A percentile compares a stretch with the other conserved stretches of the same genome.
Conservation (phyloP, 78 protist species). For the Pirum gemmata region DNA sequence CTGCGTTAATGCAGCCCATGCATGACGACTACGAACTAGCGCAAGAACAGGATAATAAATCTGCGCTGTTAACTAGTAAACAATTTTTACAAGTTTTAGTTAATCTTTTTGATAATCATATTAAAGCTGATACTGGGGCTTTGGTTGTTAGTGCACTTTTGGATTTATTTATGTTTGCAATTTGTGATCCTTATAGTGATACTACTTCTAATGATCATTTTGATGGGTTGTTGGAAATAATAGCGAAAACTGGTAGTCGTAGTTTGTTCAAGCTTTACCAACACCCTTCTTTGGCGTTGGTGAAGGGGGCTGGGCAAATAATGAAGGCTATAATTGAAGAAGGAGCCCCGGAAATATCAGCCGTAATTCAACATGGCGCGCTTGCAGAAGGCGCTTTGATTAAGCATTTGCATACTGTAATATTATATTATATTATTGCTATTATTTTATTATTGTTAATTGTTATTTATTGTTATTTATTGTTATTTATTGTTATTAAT, state of each 20-base stretch:
- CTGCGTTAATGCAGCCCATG: constrained; percentile 59
- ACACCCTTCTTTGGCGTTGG: constrained; percentile 67
- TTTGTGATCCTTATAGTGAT: constrained; percentile 73
- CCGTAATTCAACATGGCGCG: constrained; percentile 51
- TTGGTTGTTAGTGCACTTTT: constrained; percentile 55
- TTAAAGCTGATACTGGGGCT: constrained; percentile 56
- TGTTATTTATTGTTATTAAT: too few relatives aligned
- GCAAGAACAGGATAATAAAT: constrained; percentile 53
- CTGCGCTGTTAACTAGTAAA: constrained; percentile 13
- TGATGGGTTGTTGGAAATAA: constrained; percentile 47
- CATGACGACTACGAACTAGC: constrained; percentile 57
- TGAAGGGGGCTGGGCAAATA: constrained; percentile 70
- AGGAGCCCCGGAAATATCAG: constrained; percentile 32
- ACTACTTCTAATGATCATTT: constrained; percentile 67
- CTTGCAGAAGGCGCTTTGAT: constrained; percentile 71
- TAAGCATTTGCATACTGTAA: constrained; percentile 34
- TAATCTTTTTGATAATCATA: constrained; percentile 29
- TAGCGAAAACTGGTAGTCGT: constrained; percentile 56
- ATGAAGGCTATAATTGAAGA: constrained; percentile 71
- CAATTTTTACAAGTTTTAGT: constrained; percentile 36
- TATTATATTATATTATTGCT: too few relatives aligned
- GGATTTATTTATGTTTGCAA: constrained; percentile 66
- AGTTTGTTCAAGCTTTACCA: constrained; percentile 58
- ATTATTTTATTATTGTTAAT: background rate
- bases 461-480: too few relatives aligned